These are phyloP conservation scores for Termitomyces eurrhizus DNA, from an alignment of 768 basidiomycete genomes.

Conservation along the genomic window DNA sequence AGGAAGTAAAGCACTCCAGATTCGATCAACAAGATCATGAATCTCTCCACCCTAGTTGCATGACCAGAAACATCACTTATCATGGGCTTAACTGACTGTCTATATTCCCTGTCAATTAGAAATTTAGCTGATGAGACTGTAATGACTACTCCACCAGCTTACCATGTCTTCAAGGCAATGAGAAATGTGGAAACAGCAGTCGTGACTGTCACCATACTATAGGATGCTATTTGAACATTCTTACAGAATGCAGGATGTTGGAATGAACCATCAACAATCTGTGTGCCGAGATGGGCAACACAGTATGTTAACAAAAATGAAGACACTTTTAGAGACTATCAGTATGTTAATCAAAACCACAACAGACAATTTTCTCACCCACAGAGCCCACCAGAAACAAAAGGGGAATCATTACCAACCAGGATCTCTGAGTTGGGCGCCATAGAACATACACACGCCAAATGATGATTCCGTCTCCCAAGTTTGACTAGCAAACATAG, in stretches of 20 bases:
- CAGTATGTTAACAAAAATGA: constrained; percentile 9
- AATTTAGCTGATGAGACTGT: not conserved
- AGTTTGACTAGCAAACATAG: not conserved
- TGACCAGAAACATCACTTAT: not conserved
- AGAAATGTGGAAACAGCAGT: constrained; percentile 11
- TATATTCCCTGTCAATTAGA: constrained; percentile 10
- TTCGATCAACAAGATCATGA: constrained; percentile 9
- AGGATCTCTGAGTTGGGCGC: not conserved
- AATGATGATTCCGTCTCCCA: constrained; percentile 10
- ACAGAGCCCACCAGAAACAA: constrained; percentile 7
- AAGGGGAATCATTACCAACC: constrained; percentile 5
- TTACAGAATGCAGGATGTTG: constrained; percentile 11
- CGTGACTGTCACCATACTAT: constrained; percentile 8
- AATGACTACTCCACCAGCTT: not conserved
- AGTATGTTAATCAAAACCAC: not conserved
- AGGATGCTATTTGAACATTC: constrained; percentile 7
- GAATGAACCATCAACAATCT: constrained; percentile 12
- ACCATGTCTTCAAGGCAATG: constrained; percentile 13
- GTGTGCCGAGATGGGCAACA: constrained; percentile 7
- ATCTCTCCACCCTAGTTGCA: constrained; percentile 4
- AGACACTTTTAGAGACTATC: not conserved
- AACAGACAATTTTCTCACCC: not conserved
- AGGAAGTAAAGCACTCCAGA: constrained; percentile 12
- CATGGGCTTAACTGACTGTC: constrained; percentile 7
- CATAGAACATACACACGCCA: constrained; percentile 14